Base-by-base conservation (phyloP, 202 grass and related monocot species). In the Panicum virgatum region DNA sequence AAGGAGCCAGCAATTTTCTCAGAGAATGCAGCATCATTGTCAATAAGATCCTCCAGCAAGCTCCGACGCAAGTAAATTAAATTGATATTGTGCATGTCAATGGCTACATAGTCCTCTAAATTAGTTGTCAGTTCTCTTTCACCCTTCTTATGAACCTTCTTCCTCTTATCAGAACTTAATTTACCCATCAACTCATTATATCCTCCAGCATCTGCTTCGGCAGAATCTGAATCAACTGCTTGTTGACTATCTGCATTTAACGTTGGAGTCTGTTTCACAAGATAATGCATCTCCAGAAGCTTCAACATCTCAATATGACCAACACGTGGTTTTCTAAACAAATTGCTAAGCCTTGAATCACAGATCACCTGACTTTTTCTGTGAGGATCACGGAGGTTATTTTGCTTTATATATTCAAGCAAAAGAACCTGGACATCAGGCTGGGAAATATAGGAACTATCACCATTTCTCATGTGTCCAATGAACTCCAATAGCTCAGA, bases 81-180 rank as follows among this genome's bases (percentile, higher is more conserved):
- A 85, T 90, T 95, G 76, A 99, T 87, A 65, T 99, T 99, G 84
- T 99, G 93, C 91, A 92, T 77, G 75, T 99, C 93, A 73, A 99
- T 86, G 57, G 97, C 93, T 62, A 93, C 97, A 94, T 97, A 99
- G 76, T 92, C 91, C 66, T 88, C 91, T 23, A 76, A 79, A 84
- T 94, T 92, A 85, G 69, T 48, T 76, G 71, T 56, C 42, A 36
- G 40, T 30, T 91, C 83, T 83, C 77, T 92, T 66, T 99, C 85
- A 73, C 83, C 70, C 84, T 82, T 92, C 80, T 90, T 97, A 79
- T 89, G 86, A 29, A 40, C 63, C 72, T 90, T 94, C 84, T 67
- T 93, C 68, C 79, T 93, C 76, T 87, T 91, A 75, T 91, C 84
- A 47, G 82, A 82, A 71, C 50, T 57, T 48, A 80, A 62, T 78